These are phyloP conservation scores for Fusarium nisikadoi DNA, from an alignment of 2,329 filamentous ascomycete species.

Conservation along the genomic window DNA sequence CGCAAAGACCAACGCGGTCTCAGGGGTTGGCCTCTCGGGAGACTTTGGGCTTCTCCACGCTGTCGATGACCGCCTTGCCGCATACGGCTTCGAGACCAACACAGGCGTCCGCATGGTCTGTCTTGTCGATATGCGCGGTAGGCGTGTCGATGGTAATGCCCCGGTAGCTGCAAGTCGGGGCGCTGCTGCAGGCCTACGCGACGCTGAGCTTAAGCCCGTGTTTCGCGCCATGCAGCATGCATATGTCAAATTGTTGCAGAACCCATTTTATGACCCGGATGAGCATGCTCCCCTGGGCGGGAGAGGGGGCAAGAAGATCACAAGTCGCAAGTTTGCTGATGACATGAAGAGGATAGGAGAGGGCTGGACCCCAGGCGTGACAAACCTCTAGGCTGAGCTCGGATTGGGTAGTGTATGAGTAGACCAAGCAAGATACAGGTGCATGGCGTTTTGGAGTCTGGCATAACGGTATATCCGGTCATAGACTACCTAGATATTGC, in stretches of 20 bases:
- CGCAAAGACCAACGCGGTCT: conserved; percentile 71
- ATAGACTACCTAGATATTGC: conserved; percentile 36
- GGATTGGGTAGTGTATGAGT: conserved; percentile 29
- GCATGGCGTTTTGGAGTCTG: conserved; percentile 45
- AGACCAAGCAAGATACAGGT: conserved; percentile 36
- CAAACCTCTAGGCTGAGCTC: conserved; percentile 63
- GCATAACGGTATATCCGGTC: conserved; percentile 39
- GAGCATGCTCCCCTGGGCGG: conserved; percentile 73
- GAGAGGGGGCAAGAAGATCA: conserved; percentile 74
- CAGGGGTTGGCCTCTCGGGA: conserved; percentile 69
- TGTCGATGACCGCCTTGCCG: conserved; percentile 89
- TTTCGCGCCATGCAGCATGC: conserved; percentile 94
- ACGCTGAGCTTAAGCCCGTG: conserved; percentile 89
- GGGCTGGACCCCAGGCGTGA: conserved; percentile 80
- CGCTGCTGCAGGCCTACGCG: conserved; percentile 74
- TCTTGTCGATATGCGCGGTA: conserved; percentile 89
- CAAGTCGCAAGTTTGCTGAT: conserved; percentile 80
- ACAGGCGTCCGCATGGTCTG: conserved; percentile 92
- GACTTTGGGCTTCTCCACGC: conserved; percentile 94
- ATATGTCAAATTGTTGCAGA: conserved; percentile 88
- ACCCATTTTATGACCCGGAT: conserved; percentile 94
- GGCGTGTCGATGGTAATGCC: conserved; percentile 55
- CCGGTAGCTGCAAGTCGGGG: conserved; percentile 38
- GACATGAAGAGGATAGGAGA: conserved; percentile 90
- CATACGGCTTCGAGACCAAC: conserved; percentile 97